Evolutionary conservation across 2,329 filamentous ascomycete species (phyloP).

Genomic region (Aspergillus quadricinctus): DNA sequence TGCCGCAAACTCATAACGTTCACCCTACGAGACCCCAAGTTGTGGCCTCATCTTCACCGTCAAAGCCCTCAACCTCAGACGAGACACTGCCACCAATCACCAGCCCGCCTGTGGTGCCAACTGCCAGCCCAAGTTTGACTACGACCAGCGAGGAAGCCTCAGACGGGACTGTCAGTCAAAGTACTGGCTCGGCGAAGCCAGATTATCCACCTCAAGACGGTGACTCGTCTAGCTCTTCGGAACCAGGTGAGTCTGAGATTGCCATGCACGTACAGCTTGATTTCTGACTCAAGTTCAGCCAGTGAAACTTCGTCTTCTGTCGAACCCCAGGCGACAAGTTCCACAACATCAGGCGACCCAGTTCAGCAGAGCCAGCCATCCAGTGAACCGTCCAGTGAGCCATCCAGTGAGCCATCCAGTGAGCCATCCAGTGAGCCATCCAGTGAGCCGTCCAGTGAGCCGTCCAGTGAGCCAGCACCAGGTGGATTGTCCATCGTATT

Average conservation of each 20-base stretch:
- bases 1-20: background rate
- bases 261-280: background rate
- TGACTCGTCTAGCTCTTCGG: background rate
- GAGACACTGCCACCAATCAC: background rate
- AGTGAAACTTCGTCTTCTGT: background rate
- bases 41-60: background rate
- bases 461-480: background rate
- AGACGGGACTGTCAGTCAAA: background rate
- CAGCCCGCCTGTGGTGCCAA: background rate
- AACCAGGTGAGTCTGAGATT: background rate
- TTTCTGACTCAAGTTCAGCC: background rate
- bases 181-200: background rate
- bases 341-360: background rate
- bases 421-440: background rate
- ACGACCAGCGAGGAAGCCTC: background rate
- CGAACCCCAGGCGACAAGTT: background rate
- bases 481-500: background rate
- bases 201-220: background rate
- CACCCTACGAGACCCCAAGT: background rate
- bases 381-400: background rate
- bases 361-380: background rate
- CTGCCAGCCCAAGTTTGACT: background rate
- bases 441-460: background rate
- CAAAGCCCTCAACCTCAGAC: background rate
- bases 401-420: background rate